Conservation (phyloP, 805 yeast species). For the Candida krabiensis region DNA sequence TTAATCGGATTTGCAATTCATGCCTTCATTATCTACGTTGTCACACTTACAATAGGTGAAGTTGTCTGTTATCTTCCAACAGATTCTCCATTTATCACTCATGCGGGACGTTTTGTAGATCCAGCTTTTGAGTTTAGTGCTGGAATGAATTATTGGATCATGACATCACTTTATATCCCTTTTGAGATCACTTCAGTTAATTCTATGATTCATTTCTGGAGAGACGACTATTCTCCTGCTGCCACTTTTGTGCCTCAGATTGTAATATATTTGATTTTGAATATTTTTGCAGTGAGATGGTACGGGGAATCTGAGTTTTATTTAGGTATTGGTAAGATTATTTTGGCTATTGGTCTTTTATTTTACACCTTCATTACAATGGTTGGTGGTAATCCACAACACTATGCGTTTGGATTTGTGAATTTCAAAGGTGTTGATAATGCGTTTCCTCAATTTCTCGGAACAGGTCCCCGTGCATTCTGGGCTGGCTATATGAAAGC, state of each 20-base stretch:
- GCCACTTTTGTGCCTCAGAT: slow-evolving; percentile 67
- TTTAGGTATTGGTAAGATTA: slow-evolving; percentile 68
- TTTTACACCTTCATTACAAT: slow-evolving; percentile 72
- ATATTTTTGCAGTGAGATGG: slow-evolving; percentile 65
- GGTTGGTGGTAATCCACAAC: slow-evolving; percentile 82
- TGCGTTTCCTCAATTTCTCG: slow-evolving; percentile 54
- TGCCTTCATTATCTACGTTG: slow-evolving; percentile 63
- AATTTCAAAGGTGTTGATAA: slow-evolving; percentile 19
- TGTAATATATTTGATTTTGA: slow-evolving; percentile 58
- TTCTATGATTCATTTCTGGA: slow-evolving; percentile 61
- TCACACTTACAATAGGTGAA: slow-evolving; percentile 71
- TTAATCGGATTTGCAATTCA: slow-evolving; percentile 61
- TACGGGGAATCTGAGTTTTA: slow-evolving; percentile 84
- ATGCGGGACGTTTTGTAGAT: slow-evolving; percentile 75
- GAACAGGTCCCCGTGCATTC: slow-evolving; percentile 63
- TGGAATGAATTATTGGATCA: slow-evolving; percentile 76
- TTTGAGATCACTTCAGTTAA: slow-evolving; percentile 57
- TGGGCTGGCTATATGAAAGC: slow-evolving; percentile 23
- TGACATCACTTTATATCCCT: slow-evolving; percentile 74
- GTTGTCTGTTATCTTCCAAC: slow-evolving; percentile 74
- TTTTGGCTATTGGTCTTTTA: slow-evolving; percentile 71
- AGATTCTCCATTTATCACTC: slow-evolving; percentile 67
- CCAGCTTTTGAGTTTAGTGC: slow-evolving; percentile 69
- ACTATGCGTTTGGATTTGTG: slow-evolving; percentile 34
- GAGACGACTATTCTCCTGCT: slow-evolving; percentile 69